Conservation (phyloP, 2,329 filamentous ascomycete genomes). For the Huntiella bhutanensis region DNA sequence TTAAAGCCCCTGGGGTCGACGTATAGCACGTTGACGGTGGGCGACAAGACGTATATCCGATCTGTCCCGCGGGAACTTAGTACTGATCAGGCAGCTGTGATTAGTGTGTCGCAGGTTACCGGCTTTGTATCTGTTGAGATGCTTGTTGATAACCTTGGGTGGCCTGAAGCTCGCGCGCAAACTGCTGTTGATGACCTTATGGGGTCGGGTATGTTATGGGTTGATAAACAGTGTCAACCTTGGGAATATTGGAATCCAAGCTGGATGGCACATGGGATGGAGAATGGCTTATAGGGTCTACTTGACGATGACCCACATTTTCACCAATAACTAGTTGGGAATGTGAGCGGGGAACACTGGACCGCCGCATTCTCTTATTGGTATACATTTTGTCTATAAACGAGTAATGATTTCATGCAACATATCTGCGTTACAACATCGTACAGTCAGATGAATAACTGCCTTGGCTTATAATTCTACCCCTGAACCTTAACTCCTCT, state of each 20-base stretch:
- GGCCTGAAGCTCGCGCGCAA: conserved; percentile 67
- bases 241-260: conserved; percentile 88
- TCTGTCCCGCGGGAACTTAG: conserved; percentile 91
- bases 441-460: too few relatives aligned
- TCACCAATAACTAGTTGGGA: neutral
- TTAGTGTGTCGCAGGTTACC: conserved; percentile 77
- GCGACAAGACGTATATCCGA: conserved; percentile 69
- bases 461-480: too few relatives aligned
- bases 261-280: conserved; percentile 36
- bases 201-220: conserved; percentile 79
- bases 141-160: conserved; percentile 68
- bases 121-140: conserved; percentile 83
- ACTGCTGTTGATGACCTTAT: conserved; percentile 84
- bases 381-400: too few relatives aligned
- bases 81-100: conserved; percentile 76
- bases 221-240: conserved; percentile 61
- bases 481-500: too few relatives aligned
- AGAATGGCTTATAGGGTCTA: neutral
- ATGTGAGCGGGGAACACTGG: neutral
- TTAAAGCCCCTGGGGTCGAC: conserved; percentile 74
- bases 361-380: too few relatives aligned
- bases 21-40: conserved; percentile 69
- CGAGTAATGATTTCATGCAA: too few relatives aligned
- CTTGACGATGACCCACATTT: too few relatives aligned
- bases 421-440: too few relatives aligned